A percentile compares a stretch with the other conserved stretches of the same genome.
Evolutionary conservation across 1,284 basidiomycete genomes (phyloP).

Genomic region (Neotropicomus parvogracilis): DNA sequence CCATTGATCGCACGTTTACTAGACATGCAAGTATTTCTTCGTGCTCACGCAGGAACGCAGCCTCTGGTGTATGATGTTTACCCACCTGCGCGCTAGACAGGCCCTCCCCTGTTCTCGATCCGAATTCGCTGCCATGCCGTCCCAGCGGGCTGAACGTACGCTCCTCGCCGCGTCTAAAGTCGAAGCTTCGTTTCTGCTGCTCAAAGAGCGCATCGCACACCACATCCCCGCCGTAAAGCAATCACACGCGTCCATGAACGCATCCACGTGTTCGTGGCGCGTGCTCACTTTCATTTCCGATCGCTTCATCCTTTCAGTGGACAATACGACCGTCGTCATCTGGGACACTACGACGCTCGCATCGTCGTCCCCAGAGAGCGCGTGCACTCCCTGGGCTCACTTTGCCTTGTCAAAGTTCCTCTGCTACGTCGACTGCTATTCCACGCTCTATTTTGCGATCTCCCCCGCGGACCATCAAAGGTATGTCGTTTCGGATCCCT

Average conservation of each 20-base stretch:
- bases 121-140: slow-evolving; percentile 13
- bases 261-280: slow-evolving; percentile 7
- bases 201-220: not conserved
- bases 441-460: slow-evolving; percentile 16
- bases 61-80: slow-evolving; percentile 15
- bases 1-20: not conserved
- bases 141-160: slow-evolving; percentile 5
- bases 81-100: slow-evolving; percentile 11
- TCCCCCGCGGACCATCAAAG: not conserved
- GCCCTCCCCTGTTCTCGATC: slow-evolving; percentile 18
- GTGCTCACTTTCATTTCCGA: slow-evolving; percentile 23
- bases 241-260: not conserved
- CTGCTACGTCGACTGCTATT: slow-evolving; percentile 2
- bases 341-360: slow-evolving; percentile 15
- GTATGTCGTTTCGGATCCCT: slow-evolving; percentile 8
- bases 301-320: slow-evolving; percentile 24
- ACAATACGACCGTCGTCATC: slow-evolving; percentile 9
- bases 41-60: slow-evolving; percentile 12
- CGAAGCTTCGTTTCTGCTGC: slow-evolving; percentile 18
- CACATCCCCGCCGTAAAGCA: slow-evolving; percentile 2
- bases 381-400: slow-evolving; percentile 12
- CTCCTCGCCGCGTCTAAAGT: slow-evolving; percentile 13
- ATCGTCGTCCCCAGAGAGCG: not conserved
- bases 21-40: slow-evolving; percentile 21
- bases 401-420: slow-evolving; percentile 9